phyloP scores from a whole-genome alignment of 2,329 filamentous ascomycete species.

The Pyrenophora graminea region DNA sequence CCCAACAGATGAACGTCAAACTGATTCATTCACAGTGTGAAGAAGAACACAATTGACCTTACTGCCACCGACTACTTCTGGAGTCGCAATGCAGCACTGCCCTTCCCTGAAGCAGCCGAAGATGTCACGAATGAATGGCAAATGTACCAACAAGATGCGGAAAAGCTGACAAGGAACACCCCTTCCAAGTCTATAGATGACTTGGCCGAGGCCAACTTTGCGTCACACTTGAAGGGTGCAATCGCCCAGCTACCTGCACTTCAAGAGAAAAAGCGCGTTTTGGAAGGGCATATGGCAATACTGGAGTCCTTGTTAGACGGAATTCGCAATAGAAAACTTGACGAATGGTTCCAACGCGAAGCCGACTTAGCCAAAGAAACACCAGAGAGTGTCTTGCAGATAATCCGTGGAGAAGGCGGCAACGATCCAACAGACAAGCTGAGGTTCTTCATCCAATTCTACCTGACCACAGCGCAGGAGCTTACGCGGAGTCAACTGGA shows the following conservation, averaged over 20 bases:
- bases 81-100: constrained; percentile 80
- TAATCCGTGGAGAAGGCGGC: constrained; percentile 50
- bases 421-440: constrained; percentile 86
- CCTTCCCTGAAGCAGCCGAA: constrained; percentile 62
- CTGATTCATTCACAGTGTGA: constrained; percentile 29
- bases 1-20: too few species aligned
- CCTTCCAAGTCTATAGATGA: constrained; percentile 92
- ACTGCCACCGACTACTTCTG: constrained; percentile 94
- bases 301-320: constrained; percentile 57
- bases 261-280: constrained; percentile 76
- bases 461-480: constrained; percentile 85
- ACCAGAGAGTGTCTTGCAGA: too few species aligned
- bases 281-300: constrained; percentile 94
- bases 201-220: constrained; percentile 86
- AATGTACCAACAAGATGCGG: constrained; percentile 93
- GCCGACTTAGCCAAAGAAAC: constrained; percentile 86
- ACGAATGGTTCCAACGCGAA: constrained; percentile 95
- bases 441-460: constrained; percentile 92
- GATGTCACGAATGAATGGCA: constrained; percentile 93
- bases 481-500: constrained; percentile 80
- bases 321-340: constrained; percentile 72
- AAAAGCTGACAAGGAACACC: constrained; percentile 92
- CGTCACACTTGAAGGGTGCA: constrained; percentile 92
- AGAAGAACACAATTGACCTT: constrained; percentile 88
- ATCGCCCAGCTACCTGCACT: constrained; percentile 92